Base-by-base conservation (phyloP, 148 eudicot genomes). In the Rhododendron ovatum region DNA sequence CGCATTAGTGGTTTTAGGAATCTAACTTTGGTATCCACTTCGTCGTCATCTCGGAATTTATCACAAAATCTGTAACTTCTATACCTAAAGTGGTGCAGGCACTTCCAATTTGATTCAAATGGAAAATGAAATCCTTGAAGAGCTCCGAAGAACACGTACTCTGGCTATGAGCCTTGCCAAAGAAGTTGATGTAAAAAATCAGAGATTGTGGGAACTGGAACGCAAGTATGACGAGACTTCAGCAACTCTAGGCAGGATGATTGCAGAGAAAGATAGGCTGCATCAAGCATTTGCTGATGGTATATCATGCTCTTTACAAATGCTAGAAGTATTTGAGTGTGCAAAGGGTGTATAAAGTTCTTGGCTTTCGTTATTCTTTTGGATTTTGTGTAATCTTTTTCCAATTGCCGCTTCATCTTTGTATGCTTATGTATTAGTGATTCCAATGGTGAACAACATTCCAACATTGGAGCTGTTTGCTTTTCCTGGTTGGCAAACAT, bases 201-300 rank as follows among this genome's bases (percentile, higher is more conserved):
- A 89, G 48, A 86, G 87, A 83, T 61, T 89, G 45, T 86, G 87
- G 80, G 90, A 89, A 50, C 63, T 89, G 83, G 88, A 89, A 39
- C 74, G 87, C 30, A 84, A 84, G 81, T 75, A 35, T 57, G 82
- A 81, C 13, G 90, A 89, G n/a, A 82, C 86, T 75, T 80, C 90
- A 10, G 37, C 87, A 35, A 67, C 87, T 41, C 88, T 89, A 73
- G 87, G 80, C 50, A 84, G 84, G 59, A 81, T 89, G 85, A 84
- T 86, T 37, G 87, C 87, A 24, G 90, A 89, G 85, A 89, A 89
- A 87, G 89, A 89, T 82, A 83, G 87, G 83, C 84, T 89, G 18
- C 84, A 89, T 28, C 83, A 89, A 82, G n/a, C 90, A 22, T 89
- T 80, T 82, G 65, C 30, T 73, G 89, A 89, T 50, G 90, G 90